phyloP scores from a whole-genome alignment of 345 rosid genomes.

The Pistacia atlantica region DNA sequence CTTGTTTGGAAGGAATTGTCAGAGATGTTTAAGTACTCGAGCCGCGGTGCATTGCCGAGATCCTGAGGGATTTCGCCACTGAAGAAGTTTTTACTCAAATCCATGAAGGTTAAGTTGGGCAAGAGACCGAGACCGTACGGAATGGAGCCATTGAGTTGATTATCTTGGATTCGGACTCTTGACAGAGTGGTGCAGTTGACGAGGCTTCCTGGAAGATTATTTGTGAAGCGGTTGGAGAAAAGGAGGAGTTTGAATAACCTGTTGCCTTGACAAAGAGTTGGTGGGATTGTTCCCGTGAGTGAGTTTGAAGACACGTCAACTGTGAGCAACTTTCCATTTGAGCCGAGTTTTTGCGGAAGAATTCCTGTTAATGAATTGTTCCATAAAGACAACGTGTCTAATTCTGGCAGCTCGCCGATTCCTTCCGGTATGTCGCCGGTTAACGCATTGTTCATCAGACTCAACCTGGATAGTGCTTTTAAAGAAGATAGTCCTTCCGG shows the following conservation, averaged over 20 bases:
- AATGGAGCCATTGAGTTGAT: constrained; percentile 65
- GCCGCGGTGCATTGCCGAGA: constrained; percentile 55
- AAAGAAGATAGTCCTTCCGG: constrained; percentile 56
- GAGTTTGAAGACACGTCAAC: constrained; percentile 81
- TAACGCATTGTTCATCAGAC: constrained; percentile 61
- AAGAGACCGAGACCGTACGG: constrained; percentile 72
- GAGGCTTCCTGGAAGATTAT: constrained; percentile 54
- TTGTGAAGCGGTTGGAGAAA: constrained; percentile 69
- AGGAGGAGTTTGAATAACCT: constrained; percentile 78
- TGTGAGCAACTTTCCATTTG: constrained; percentile 53
- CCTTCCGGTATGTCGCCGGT: constrained; percentile 68
- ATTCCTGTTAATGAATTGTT: constrained; percentile 66
- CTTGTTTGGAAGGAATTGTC: constrained; percentile 48
- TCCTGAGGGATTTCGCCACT: constrained; percentile 68
- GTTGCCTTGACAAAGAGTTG: constrained; percentile 72
- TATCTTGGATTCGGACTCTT: constrained; percentile 72
- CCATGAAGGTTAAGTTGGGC: constrained; percentile 65
- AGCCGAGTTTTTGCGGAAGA: constrained; percentile 76
- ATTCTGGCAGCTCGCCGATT: constrained; percentile 61
- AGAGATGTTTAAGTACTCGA: constrained; percentile 81
- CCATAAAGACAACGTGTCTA: constrained; percentile 67
- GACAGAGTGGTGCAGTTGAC: constrained; percentile 59
- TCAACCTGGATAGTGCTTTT: constrained; percentile 56
- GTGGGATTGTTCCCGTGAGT: constrained; percentile 74
- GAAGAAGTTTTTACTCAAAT: constrained; percentile 73